Conservation (phyloP, 257 asterid species). For the Scutellaria galericulata region DNA sequence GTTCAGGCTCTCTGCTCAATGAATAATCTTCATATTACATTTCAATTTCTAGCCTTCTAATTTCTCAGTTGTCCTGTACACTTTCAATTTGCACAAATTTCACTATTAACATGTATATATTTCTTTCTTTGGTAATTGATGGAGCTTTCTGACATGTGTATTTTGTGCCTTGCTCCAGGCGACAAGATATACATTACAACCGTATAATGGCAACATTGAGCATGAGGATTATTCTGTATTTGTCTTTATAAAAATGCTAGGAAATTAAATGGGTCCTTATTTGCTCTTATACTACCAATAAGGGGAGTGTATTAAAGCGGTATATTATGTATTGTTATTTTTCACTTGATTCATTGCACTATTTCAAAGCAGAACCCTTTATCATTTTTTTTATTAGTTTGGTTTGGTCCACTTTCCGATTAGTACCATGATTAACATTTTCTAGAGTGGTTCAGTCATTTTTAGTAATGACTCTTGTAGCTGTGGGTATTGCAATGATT, state of each 20-base stretch:
- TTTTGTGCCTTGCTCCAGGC: slow-evolving; percentile 1
- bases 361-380: neutral
- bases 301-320: neutral
- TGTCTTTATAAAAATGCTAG: slow-evolving; percentile 3
- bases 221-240: slow-evolving; percentile 17
- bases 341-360: slow-evolving; percentile 18
- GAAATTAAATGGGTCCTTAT: neutral
- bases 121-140: neutral
- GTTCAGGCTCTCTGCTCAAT: neutral
- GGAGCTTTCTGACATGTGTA: neutral
- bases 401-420: neutral
- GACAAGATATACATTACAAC: slow-evolving; percentile 17
- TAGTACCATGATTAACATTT: neutral
- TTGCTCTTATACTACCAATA: slow-evolving; percentile 4
- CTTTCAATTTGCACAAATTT: neutral
- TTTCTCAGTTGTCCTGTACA: neutral
- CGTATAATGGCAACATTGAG: slow-evolving; percentile 14
- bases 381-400: neutral
- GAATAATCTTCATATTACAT: neutral
- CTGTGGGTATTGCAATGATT: neutral
- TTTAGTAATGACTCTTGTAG: slow-evolving; percentile 8
- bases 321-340: neutral
- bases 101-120: neutral
- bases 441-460: slow-evolving; percentile 15
- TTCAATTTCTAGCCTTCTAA: neutral